Base-by-base conservation (phyloP, 2,329 filamentous ascomycete genomes). In the Trichoderma citrinoviride region DNA sequence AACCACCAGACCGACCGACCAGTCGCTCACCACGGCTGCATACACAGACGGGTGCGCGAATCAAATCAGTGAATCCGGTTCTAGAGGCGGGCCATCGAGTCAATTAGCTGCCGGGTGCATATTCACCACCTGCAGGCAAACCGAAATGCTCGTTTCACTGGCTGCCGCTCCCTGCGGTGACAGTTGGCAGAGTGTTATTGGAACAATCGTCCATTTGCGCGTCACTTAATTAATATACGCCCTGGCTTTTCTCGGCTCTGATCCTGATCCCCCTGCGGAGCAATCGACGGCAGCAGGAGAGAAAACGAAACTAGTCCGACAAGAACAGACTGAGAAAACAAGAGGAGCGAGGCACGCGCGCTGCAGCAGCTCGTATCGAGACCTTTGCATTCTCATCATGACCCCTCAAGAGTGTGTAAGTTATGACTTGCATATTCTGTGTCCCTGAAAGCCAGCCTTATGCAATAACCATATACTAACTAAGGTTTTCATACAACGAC, bases 161-260 rank as follows among this genome's bases (percentile, higher is more conserved):
- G 60, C 49, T 37, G 49, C 40, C 49, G 46, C 40, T 52, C 25
- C 40, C 60, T 62, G 60, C 60, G 60, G 27, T 50, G 40, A 62
- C 60, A 62, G 60, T 44, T 62, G 60, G 60, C 60, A 62, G 37
- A 46, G 49, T 23, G 10, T 53, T 33, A 62, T 62, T 62, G 60
- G 60, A 62, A 62, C 60, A 37, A 37, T 37, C 33, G 49, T 19
- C 49, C 40, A 41, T 33, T 7, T 21, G 33, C 49, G 19, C 60
- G 47, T 43, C 41, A 33, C 58, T 33, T 21, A 52, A 23, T 33
- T 44, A 44, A 52, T 25, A n/a, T 27, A 43, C 50, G 25, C 40
- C n/a, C 25, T 62, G 6, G n/a, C 8, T 40, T 29, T 40, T 37
- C 12, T 25, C 49, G 25, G 33, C 49, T 17, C 40, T 54, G 19